phyloP scores from a whole-genome alignment of 768 basidiomycete species.

The Collybiopsis luxurians region DNA sequence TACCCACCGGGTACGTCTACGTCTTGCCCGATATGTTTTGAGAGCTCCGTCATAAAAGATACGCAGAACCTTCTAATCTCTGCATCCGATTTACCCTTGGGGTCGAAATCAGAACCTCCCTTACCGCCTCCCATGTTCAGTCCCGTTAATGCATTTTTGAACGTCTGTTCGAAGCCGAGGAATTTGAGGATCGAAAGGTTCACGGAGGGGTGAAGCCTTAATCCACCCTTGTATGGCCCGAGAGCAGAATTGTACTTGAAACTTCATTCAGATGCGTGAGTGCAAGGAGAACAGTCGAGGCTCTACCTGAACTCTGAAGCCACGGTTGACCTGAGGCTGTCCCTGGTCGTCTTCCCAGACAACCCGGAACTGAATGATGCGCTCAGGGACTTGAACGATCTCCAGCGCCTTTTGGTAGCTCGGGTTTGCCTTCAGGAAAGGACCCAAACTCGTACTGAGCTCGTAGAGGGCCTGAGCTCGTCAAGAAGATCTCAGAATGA shows the following conservation, averaged over 20 bases:
- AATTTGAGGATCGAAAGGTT: conserved; percentile 84
- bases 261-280: not conserved
- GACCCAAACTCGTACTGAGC: conserved; percentile 57
- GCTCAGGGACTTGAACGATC: conserved; percentile 56
- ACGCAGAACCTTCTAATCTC: conserved; percentile 73
- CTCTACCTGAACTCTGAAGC: conserved; percentile 69
- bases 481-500: not conserved
- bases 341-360: conserved; percentile 76
- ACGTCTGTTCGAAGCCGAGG: conserved; percentile 79
- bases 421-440: conserved; percentile 66
- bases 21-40: conserved; percentile 67
- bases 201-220: conserved; percentile 75
- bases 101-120: conserved; percentile 79
- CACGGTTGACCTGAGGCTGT: conserved; percentile 63
- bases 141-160: conserved; percentile 79
- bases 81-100: conserved; percentile 74
- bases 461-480: conserved; percentile 55
- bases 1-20: conserved; percentile 65
- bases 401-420: conserved; percentile 67
- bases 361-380: conserved; percentile 67
- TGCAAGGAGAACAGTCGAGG: not conserved
- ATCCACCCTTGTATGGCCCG: conserved; percentile 78
- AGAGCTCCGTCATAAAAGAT: conserved; percentile 75
- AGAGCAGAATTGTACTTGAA: conserved; percentile 71
- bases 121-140: conserved; percentile 79